Conservation (phyloP, 345 rosid genomes). For the Trapa incisa region DNA sequence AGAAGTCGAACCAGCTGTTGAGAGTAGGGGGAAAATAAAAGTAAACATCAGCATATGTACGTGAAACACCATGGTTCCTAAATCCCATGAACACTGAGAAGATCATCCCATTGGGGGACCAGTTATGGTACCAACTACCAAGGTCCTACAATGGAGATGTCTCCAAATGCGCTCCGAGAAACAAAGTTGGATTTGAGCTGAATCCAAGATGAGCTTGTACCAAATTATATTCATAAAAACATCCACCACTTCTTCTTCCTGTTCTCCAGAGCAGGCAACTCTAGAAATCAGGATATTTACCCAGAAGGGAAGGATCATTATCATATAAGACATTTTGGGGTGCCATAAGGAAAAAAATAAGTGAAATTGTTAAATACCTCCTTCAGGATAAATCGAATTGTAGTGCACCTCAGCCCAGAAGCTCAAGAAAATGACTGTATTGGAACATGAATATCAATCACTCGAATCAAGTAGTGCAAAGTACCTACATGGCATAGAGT, state of each 20-base stretch:
- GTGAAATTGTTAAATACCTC: conserved; percentile 26
- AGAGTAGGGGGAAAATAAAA: neutral
- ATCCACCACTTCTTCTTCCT: conserved; percentile 40
- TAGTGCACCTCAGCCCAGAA: conserved; percentile 99
- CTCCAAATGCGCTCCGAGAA: neutral
- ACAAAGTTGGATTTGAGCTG: neutral
- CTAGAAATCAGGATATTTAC: conserved; percentile 13
- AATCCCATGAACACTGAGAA: neutral
- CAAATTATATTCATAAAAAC: conserved; percentile 13
- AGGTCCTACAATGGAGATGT: neutral
- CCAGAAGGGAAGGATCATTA: neutral
- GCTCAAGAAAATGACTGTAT: conserved; percentile 73
- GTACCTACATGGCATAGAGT: no score
- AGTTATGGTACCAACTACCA: neutral
- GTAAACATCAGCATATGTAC: neutral
- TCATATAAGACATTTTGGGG: neutral
- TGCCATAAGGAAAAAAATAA: neutral
- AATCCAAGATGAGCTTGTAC: neutral
- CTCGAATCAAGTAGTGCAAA: neutral
- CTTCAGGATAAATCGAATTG: conserved; percentile 84
- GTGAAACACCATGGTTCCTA: neutral
- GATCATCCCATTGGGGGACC: neutral
- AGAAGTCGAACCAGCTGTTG: neutral
- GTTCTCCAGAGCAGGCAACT: conserved; percentile 17
- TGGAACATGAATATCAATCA: neutral